phyloP scores from a whole-genome alignment of 139 green algal species.

The Volvox reticuliferus region DNA sequence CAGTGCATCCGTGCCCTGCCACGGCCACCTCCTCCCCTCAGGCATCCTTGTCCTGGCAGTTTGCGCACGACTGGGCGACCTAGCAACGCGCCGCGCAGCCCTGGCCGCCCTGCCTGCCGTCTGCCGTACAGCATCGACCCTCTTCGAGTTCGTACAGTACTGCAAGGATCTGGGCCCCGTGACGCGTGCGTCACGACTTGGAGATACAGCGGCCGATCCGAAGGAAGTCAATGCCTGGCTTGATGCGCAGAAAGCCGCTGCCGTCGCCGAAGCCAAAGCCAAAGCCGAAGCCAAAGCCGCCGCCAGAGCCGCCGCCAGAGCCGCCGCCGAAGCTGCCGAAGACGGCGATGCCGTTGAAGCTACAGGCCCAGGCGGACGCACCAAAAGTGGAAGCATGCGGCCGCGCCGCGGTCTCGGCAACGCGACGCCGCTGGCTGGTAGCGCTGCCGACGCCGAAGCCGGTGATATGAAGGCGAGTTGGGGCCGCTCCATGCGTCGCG shows the following conservation, averaged over 20 bases:
- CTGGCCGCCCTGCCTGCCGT: conserved; percentile 35
- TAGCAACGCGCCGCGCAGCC: conserved; percentile 17
- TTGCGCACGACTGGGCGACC: conserved; percentile 24
- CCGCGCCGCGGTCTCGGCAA: neutral
- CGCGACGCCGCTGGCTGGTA: neutral
- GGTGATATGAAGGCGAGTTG: conserved; percentile 10
- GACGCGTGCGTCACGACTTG: neutral
- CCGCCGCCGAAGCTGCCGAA: too few species aligned
- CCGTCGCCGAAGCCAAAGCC: neutral
- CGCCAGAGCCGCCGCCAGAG: neutral
- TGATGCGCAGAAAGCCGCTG: neutral
- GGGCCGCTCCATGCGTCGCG: conserved; percentile 29
- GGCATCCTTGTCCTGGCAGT: conserved; percentile 45
- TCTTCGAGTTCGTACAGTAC: conserved; percentile 39
- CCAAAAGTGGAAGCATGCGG: too few species aligned
- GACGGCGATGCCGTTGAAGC: too few species aligned
- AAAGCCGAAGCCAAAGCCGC: neutral
- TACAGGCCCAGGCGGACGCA: too few species aligned
- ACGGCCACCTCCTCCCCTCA: neutral
- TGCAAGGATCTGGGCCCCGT: conserved; percentile 42
- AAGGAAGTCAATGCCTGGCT: neutral
- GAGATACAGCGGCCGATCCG: neutral
- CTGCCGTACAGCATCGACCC: conserved; percentile 46
- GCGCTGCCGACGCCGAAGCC: neutral
- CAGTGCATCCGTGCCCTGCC: neutral